Evolutionary conservation across 169 alveolate genomes (phyloP), one percentile per base, ranked within the genome.

Genomic region (Cryptosporidium xiaoi): DNA sequence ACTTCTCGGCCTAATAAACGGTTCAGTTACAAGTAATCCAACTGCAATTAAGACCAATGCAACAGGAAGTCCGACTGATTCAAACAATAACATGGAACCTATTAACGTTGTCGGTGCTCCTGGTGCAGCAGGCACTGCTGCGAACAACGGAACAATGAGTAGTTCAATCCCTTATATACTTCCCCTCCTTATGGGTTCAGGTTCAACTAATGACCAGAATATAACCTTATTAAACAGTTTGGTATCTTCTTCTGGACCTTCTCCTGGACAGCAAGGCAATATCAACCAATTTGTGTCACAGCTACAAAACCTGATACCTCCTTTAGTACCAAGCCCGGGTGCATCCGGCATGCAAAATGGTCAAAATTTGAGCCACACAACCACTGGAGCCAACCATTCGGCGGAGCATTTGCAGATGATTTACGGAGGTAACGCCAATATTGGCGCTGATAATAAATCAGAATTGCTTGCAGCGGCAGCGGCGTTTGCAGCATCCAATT

Each of bases 381-480:
- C 51, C 33, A 60, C 12, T 27, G 71, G 77, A 44, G 29, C 87
- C 51, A 56, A 60, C 40, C 87, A 77, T 62, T 46, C 87, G 27
- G 83, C 83, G 20, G 87, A 77, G 48, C 87, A 77, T 77, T 64
- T 77, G 50, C 87, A 77, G 50, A 56, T 77, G 69, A 56, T 77
- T 16, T 77, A 77, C 36, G 87, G 87, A 46, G 85, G 36, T 56
- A 46, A 34, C 33, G 67, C 50, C 31, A 60, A 24, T 60, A 56
- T 77, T 60, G 51, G 71, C 64, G 71, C 87, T 46, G 87, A 77
- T 40, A 77, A 77, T 46, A 77, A 77, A 60, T 77, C 87, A 12
- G 87, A 77, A 53, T 64, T 77, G 8, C 71, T 77, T 56, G 87
- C 87, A 58, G 87, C 87, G 69, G 87, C 87, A 62, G 87, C 87